Evolutionary conservation across 495 filamentous ascomycete genomes (phyloP), one percentile per base, ranked within the genome.

Genomic region (Aspergillus avenaceus): DNA sequence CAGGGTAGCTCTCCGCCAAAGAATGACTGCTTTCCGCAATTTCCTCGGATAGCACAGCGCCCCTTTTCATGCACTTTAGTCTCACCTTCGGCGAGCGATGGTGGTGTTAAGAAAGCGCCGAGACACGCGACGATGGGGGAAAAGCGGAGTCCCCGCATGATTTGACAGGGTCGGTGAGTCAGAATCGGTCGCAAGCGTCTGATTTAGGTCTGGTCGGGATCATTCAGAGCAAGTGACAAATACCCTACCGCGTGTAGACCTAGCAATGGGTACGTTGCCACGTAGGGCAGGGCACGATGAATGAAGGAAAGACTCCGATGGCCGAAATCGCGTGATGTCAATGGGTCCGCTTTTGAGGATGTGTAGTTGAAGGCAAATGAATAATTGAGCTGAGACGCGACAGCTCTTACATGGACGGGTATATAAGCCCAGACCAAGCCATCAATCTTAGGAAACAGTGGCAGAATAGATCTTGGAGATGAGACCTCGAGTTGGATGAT

Each of bases 1-100:
- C 91, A 97, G 7, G 93, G 93, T 46, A 98, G 76, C 58, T 95
- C 80, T 41, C 83, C 80, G 14, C 89, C 89, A 61, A 96, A 97
- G 57, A 92, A 83, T 32, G 84, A 84, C 66, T 93, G 83, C 63
- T 86, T 90, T 5, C 92, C 93, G 62, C 93, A 98, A 52, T 95
- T 82, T 5, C 91, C 91, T 22, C 91, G 83, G 44, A 98, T 85
- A 0, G 93, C 88, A 70, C 93, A 98, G 54, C 93, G 82, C 11
- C 93, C 95, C 41, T 82, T 73, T 72, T 96, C 91, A 57, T 97
- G 95, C 56, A 84, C 87, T 24, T 63, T 70, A 5, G 85, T 87
- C 54, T 67, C 66, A 28, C 70, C 68, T 28, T 72, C 51, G 23
- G 65, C 72, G 3, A 65, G 22, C 1, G 60, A 52, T 21, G 62